Evolutionary conservation across 768 basidiomycete species (phyloP).

Genomic region (Hortiboletus campestris): DNA sequence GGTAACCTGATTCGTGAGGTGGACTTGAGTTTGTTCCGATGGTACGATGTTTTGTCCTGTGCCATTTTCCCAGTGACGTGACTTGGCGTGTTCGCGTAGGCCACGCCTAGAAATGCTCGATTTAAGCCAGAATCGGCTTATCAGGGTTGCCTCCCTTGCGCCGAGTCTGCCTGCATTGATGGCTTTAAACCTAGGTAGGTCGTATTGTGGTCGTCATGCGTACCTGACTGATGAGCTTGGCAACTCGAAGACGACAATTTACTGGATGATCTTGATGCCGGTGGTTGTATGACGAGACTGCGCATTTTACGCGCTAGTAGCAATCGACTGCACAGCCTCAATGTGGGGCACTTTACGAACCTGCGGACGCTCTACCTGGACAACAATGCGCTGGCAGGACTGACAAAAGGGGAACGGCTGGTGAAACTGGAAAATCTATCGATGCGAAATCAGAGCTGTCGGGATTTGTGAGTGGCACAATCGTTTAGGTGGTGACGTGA

Average conservation of each 20-base stretch:
- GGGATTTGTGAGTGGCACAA: slow-evolving; percentile 61
- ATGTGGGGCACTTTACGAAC: slow-evolving; percentile 61
- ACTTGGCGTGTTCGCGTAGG: slow-evolving; percentile 29
- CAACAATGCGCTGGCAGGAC: slow-evolving; percentile 60
- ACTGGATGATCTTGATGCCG: slow-evolving; percentile 53
- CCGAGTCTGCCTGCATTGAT: slow-evolving; percentile 56
- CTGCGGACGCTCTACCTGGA: slow-evolving; percentile 92
- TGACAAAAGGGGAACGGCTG: slow-evolving; percentile 56
- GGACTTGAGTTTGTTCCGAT: slow-evolving; percentile 61
- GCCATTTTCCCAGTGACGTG: slow-evolving; percentile 5
- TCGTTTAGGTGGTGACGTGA: slow-evolving; percentile 25
- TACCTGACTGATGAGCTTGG: slow-evolving; percentile 16
- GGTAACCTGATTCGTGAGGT: slow-evolving; percentile 65
- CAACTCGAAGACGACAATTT: slow-evolving; percentile 65
- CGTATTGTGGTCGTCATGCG: slow-evolving; percentile 11
- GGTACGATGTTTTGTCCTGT: slow-evolving; percentile 44
- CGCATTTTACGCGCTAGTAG: slow-evolving; percentile 83
- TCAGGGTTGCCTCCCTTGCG: slow-evolving; percentile 55
- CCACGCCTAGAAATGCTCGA: slow-evolving; percentile 78
- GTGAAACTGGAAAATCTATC: slow-evolving; percentile 85
- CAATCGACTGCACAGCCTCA: slow-evolving; percentile 70
- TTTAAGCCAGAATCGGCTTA: slow-evolving; percentile 72
- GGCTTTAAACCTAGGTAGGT: slow-evolving; percentile 83
- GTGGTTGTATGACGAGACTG: slow-evolving; percentile 60
- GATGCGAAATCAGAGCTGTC: slow-evolving; percentile 82